Percentiles rank a stretch among this genome's conserved stretches.
Conservation (phyloP, 805 yeast species). For the Wickerhamiella occidentalis region DNA sequence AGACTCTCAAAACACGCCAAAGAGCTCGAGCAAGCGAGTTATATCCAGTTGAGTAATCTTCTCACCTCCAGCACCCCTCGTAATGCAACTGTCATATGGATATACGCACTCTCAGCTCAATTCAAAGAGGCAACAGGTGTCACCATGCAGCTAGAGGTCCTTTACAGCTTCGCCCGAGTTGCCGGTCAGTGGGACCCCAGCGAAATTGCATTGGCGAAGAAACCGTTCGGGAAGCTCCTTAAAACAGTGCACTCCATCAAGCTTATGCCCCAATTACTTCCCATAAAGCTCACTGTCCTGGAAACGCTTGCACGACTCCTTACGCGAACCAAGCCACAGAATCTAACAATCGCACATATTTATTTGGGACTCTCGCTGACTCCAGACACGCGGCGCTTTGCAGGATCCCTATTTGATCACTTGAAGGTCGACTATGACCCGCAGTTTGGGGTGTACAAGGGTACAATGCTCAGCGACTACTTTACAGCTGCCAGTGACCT, state of each 20-base stretch:
- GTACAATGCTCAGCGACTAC: background rate
- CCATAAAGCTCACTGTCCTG: conserved; percentile 28
- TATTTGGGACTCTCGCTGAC: background rate
- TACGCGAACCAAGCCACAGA: conserved; percentile 16
- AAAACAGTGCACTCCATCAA: conserved; percentile 23
- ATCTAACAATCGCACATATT: conserved; percentile 2
- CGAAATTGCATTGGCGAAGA: background rate
- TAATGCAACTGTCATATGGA: background rate
- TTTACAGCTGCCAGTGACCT: background rate
- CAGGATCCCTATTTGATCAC: background rate
- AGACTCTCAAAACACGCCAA: background rate
- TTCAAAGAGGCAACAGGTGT: background rate
- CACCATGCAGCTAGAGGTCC: conserved; percentile 1
- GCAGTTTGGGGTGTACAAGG: background rate
- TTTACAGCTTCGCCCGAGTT: background rate
- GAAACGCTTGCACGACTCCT: conserved; percentile 23
- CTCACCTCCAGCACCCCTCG: background rate
- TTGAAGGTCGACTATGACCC: conserved; percentile 6
- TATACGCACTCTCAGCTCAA: background rate
- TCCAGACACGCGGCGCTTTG: background rate
- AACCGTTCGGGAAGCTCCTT: background rate
- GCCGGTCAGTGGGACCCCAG: background rate
- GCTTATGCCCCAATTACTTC: conserved; percentile 33
- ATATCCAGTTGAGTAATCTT: background rate
- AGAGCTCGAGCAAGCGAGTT: background rate